Evolutionary conservation across 1,284 basidiomycete genomes (phyloP).

Genomic region (Apiotrichum brassicae): DNA sequence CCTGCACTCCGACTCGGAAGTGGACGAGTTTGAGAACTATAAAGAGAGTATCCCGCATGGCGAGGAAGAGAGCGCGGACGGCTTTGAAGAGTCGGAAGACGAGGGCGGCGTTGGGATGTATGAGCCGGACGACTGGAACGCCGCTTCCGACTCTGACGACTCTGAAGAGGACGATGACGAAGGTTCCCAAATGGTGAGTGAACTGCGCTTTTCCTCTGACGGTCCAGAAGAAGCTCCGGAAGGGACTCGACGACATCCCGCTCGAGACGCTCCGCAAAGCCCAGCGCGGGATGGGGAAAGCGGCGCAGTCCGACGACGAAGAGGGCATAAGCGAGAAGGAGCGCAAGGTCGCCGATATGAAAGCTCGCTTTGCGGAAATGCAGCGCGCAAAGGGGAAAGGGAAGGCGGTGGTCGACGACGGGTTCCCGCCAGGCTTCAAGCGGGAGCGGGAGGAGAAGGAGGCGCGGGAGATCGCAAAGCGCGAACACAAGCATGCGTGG

Average conservation of each 20-base stretch:
- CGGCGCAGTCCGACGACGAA: neutral
- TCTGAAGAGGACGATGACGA: constrained; percentile 12
- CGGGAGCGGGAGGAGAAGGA: constrained; percentile 31
- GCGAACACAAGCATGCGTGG: constrained; percentile 82
- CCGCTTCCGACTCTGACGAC: constrained; percentile 31
- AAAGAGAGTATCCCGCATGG: neutral
- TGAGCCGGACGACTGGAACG: constrained; percentile 43
- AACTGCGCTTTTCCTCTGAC: too few relatives aligned
- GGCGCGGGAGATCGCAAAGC: constrained; percentile 53
- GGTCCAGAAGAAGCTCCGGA: constrained; percentile 9
- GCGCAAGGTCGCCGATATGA: constrained; percentile 26
- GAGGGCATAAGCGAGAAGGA: constrained; percentile 6
- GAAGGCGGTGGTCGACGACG: constrained; percentile 7
- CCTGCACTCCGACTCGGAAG: constrained; percentile 40
- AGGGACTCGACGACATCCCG: constrained; percentile 21
- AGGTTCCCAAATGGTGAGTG: constrained; percentile 21
- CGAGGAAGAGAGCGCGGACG: constrained; percentile 4
- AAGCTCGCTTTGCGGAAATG: constrained; percentile 35
- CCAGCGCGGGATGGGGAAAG: constrained; percentile 15
- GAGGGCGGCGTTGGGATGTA: constrained; percentile 34
- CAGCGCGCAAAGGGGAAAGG: constrained; percentile 40
- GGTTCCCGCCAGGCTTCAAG: constrained; percentile 20
- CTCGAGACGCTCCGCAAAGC: constrained; percentile 49
- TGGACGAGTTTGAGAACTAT: constrained; percentile 37
- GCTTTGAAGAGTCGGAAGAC: constrained; percentile 30